Percentiles rank a stretch among this genome's conserved stretches.
phyloP scores from a whole-genome alignment of 495 filamentous ascomycete genomes.

The Lasiosphaeria hispida region DNA sequence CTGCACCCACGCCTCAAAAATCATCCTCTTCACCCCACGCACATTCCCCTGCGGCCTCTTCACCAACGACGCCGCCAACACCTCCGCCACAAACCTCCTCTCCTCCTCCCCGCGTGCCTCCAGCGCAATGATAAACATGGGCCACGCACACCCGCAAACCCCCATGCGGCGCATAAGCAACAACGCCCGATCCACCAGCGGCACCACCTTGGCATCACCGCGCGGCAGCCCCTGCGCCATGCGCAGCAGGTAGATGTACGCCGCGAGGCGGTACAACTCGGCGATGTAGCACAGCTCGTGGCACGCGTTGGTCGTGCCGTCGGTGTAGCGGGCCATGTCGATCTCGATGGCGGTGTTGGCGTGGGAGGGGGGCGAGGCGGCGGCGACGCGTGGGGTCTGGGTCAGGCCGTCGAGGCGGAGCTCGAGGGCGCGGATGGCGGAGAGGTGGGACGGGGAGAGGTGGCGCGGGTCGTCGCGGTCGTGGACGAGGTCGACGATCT shows the following conservation, averaged over 20 bases:
- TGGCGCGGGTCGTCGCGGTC: constrained; percentile 12
- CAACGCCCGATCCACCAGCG: constrained; percentile 9
- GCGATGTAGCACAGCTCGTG: not conserved
- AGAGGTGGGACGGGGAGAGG: constrained; percentile 8
- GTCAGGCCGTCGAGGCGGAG: constrained; percentile 1
- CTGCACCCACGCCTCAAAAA: constrained; percentile 7
- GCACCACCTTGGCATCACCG: not conserved
- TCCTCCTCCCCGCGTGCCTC: constrained; percentile 10
- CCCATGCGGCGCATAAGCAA: not conserved
- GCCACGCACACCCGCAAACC: constrained; percentile 4
- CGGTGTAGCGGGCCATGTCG: too few relatives aligned
- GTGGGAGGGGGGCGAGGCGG: not conserved
- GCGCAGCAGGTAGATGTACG: constrained; percentile 21
- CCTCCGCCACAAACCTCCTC: not conserved
- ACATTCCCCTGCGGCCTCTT: constrained; percentile 9
- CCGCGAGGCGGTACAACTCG: constrained; percentile 18
- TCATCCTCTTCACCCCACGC: not conserved
- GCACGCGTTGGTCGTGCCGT: too few relatives aligned
- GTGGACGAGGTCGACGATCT: constrained; percentile 8
- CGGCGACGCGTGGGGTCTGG: constrained; percentile 1
- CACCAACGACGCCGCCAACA: not conserved
- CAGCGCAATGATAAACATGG: constrained; percentile 8
- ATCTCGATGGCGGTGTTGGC: not conserved
- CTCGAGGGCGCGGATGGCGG: not conserved
- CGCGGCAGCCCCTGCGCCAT: constrained; percentile 8